Evolutionary conservation across 768 basidiomycete species (phyloP).

Genomic region (Rhizopogon sp.): DNA sequence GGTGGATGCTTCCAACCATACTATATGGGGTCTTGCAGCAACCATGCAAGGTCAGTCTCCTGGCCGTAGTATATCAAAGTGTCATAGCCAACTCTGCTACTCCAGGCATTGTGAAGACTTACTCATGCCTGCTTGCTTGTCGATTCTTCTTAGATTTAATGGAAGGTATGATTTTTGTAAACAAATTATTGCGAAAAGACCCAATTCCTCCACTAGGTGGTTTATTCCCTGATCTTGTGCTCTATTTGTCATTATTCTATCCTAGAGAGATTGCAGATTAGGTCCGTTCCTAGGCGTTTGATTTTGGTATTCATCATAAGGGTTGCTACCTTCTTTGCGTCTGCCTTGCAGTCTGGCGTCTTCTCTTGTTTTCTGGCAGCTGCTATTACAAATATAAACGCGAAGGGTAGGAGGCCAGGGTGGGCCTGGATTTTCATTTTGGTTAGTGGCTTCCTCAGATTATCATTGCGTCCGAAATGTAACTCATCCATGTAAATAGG

Average conservation of each 20-base stretch:
- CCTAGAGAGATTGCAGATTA: constrained; percentile 22
- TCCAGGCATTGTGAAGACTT: constrained; percentile 41
- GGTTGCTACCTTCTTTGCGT: constrained; percentile 33
- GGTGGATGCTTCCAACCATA: constrained; percentile 59
- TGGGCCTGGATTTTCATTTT: constrained; percentile 63
- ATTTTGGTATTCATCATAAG: constrained; percentile 13
- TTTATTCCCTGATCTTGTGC: constrained; percentile 51
- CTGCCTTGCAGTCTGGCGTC: constrained; percentile 51
- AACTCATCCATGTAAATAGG: constrained; percentile 17
- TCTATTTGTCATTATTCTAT: constrained; percentile 51
- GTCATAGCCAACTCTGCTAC: neutral
- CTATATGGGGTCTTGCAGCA: constrained; percentile 64
- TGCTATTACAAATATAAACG: constrained; percentile 54
- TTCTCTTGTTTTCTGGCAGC: constrained; percentile 64
- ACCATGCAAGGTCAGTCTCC: constrained; percentile 47
- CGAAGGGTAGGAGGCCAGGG: constrained; percentile 43
- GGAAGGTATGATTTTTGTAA: constrained; percentile 40
- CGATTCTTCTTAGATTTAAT: constrained; percentile 47
- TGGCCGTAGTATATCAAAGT: neutral
- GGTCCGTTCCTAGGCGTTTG: neutral
- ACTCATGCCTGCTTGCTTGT: constrained; percentile 47
- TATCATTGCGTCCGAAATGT: neutral
- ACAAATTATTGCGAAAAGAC: neutral
- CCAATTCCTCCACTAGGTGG: constrained; percentile 35
- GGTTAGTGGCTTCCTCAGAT: constrained; percentile 18